phyloP scores from a whole-genome alignment of 306 rosid species.

The Cicer judaicum region DNA sequence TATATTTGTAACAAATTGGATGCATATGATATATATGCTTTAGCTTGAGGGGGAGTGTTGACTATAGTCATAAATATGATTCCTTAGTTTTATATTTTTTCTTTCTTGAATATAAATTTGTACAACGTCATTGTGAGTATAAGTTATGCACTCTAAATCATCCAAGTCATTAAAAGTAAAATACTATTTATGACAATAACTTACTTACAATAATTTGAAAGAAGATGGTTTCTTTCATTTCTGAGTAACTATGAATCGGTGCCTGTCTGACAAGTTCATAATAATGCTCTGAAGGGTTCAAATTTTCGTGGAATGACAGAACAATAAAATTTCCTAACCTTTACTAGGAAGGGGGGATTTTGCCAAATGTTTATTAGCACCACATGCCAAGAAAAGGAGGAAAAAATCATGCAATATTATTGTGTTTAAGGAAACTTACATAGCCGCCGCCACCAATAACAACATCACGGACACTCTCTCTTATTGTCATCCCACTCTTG shows the following conservation, averaged over 20 bases:
- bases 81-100: too few species aligned
- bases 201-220: slow-evolving; percentile 23
- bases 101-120: too few species aligned
- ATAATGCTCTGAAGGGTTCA: slow-evolving; percentile 15
- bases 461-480: slow-evolving; percentile 94
- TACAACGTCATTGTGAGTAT: too few species aligned
- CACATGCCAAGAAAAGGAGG: slow-evolving; percentile 26
- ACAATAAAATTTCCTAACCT: slow-evolving; percentile 35
- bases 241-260: slow-evolving; percentile 25
- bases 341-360: slow-evolving; percentile 1
- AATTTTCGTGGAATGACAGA: slow-evolving; percentile 23
- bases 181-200: slow-evolving; percentile 17
- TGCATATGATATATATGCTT: too few species aligned
- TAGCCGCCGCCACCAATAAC: slow-evolving; percentile 89
- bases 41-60: too few species aligned
- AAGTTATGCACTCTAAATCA: too few species aligned
- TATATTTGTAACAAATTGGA: too few species aligned
- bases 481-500: slow-evolving; percentile 87
- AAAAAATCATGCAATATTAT: slow-evolving; percentile 22
- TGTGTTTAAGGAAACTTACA: slow-evolving; percentile 64
- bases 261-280: slow-evolving; percentile 20
- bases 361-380: slow-evolving; percentile 24
- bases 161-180: neutral
- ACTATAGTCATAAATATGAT: too few species aligned
- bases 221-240: slow-evolving; percentile 12